A percentile compares a stretch with the other conserved stretches of the same genome.
phyloP scores from a whole-genome alignment of 306 rosid genomes.

The Vigna mungo region DNA sequence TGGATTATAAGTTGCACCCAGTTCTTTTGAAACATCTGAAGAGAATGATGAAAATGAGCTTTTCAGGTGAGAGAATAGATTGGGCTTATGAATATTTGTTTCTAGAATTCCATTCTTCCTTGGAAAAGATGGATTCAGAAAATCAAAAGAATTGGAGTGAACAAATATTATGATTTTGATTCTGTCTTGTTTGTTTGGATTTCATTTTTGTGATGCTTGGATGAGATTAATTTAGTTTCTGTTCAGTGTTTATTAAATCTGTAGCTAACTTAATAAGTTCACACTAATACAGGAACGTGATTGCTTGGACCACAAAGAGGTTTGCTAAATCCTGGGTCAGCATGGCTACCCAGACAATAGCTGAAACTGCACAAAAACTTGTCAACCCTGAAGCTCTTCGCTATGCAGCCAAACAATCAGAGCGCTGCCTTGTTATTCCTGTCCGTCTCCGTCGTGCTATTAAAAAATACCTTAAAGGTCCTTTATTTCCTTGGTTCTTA shows the following conservation, averaged over 20 bases:
- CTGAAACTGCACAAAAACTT: constrained; percentile 74
- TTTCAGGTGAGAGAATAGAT: constrained; percentile 39
- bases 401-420: constrained; percentile 84
- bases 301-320: constrained; percentile 31
- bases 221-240: not conserved
- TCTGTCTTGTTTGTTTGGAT: not conserved
- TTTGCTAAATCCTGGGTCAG: constrained; percentile 36
- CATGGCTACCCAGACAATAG: constrained; percentile 69
- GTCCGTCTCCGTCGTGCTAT: constrained; percentile 88
- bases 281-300: constrained; percentile 8
- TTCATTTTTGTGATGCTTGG: constrained; percentile 7
- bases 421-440: constrained; percentile 75
- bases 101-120: constrained; percentile 48
- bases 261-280: constrained; percentile 18
- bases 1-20: not conserved
- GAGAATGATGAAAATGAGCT: not conserved
- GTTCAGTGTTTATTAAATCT: not conserved
- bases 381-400: constrained; percentile 71
- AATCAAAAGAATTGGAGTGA: constrained; percentile 33
- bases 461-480: constrained; percentile 86
- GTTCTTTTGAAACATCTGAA: not conserved
- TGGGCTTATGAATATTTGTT: constrained; percentile 41
- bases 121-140: constrained; percentile 60
- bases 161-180: constrained; percentile 3
- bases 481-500: not conserved